Conservation (phyloP, 1,139 yeast species). For the Magnusiomyces magnusii region DNA sequence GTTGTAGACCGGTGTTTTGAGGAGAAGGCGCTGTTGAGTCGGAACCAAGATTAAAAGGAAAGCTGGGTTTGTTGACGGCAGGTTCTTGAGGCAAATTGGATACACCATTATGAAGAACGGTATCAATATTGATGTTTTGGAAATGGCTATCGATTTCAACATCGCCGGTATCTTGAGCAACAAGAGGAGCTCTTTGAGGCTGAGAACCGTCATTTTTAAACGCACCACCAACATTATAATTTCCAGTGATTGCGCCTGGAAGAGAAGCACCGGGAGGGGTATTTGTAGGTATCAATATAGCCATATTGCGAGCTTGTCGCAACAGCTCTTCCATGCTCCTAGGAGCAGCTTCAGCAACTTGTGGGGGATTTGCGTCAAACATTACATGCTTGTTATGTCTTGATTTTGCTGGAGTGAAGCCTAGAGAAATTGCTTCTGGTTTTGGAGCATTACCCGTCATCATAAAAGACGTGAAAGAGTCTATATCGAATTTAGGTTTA, state of each 20-base stretch:
- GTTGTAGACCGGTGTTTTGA: conserved; percentile 5
- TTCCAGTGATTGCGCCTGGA: conserved; percentile 5
- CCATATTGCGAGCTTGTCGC: conserved; percentile 26
- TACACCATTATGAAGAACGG: conserved; percentile 35
- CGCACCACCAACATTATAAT: conserved; percentile 14
- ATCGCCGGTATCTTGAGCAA: conserved; percentile 20
- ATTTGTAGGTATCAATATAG: conserved; percentile 8
- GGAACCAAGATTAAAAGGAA: not conserved
- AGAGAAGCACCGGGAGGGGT: conserved; percentile 6
- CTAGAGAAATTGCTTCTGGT: conserved; percentile 5
- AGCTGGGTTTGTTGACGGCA: conserved; percentile 13
- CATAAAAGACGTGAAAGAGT: conserved; percentile 33
- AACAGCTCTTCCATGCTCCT: conserved; percentile 35
- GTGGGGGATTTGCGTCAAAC: conserved; percentile 34
- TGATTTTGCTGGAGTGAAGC: conserved; percentile 14
- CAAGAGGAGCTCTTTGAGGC: conserved; percentile 7
- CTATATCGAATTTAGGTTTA: conserved; percentile 29
- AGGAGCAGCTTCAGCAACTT: conserved; percentile 37
- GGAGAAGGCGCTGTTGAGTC: conserved; percentile 13
- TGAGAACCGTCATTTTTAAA: conserved; percentile 6
- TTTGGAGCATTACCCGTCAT: conserved; percentile 31
- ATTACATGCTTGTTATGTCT: conserved; percentile 32
- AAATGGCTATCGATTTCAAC: conserved; percentile 32
- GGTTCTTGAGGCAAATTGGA: conserved; percentile 24
- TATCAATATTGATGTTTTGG: conserved; percentile 35